Evolutionary conservation across 208 protist species (phyloP).

Genomic region (Porcisia hertigi): DNA sequence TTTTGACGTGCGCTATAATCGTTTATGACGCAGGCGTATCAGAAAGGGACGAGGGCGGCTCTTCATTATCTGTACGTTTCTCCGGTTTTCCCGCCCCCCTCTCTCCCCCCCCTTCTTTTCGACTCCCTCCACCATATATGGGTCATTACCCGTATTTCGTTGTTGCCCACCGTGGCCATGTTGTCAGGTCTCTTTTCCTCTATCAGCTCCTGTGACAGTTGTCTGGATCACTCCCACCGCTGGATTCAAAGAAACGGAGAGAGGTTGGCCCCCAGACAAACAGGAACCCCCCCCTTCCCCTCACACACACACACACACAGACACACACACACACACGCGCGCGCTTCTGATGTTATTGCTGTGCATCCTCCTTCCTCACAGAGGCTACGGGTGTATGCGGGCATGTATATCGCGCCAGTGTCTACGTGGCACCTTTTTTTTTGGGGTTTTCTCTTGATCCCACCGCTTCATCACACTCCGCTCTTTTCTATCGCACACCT

Average conservation of each 20-base stretch:
- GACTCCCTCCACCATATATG: neutral
- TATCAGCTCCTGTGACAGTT: neutral
- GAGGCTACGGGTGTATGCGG: neutral
- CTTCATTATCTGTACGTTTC: neutral
- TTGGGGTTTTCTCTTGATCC: too few species aligned
- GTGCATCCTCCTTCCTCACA: neutral
- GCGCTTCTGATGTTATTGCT: neutral
- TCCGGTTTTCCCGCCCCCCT: neutral
- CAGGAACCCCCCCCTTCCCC: neutral
- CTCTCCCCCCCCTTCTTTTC: neutral
- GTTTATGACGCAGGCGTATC: neutral
- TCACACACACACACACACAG: too few species aligned
- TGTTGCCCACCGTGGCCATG: neutral
- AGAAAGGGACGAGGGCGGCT: neutral
- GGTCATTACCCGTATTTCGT: too few species aligned
- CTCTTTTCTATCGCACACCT: neutral
- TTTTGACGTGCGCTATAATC: neutral
- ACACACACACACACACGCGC: too few species aligned
- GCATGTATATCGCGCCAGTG: neutral
- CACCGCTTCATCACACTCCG: neutral
- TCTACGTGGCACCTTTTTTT: neutral
- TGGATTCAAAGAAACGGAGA: neutral
- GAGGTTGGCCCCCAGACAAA: neutral
- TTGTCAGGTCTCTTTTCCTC: neutral
- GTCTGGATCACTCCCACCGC: neutral